Evolutionary conservation across 805 yeast genomes (phyloP), one percentile per base, ranked within the genome.

Genomic region (Metschnikowia bowlesiae): DNA sequence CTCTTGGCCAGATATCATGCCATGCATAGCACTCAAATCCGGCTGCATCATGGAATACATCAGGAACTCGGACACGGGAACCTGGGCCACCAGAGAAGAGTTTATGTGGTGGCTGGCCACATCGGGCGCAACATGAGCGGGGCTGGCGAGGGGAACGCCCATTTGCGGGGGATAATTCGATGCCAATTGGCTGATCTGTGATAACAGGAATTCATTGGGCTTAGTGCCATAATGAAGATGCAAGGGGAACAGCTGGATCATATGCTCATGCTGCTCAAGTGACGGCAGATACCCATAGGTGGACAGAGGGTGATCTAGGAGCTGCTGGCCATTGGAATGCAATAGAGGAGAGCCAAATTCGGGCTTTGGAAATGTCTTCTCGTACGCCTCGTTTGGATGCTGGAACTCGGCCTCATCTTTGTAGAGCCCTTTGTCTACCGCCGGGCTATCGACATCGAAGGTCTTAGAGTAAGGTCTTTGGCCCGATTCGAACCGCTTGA

Each of bases 261-360:
- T 22, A 22, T 42, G 45, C 45, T 42, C 38, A 10, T 32, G 45
- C 14, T 31, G 45, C 32, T 42, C 45, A 28, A 42, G 34, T 16
- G 44, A 32, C 35, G 11, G 44, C 44, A 32, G 36, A 8, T 30
- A 42, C 14, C 32, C 45, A 13, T 42, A 42, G 18, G 13, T 13
- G n/a, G 45, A 18, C 37, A 13, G 45, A 4, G 30, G 6, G 13
- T 33, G 38, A 13, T 22, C 45, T 34, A 42, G 38, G 22, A 42
- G 45, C 10, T 32, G 44, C 22, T 10, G 45, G 31, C 32, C 45
- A 31, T 42, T 42, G 37, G 45, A 42, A 42, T 42, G 45, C 45
- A 33, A 42, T 18, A 33, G 7, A 10, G 45, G 45, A 10, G 45
- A 35, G 9, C 22, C 37, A 16, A 42, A 42, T 5, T 42, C 45